Conservation (phyloP, 352 stramenopile genomes). For the Phytophthora vignae region DNA sequence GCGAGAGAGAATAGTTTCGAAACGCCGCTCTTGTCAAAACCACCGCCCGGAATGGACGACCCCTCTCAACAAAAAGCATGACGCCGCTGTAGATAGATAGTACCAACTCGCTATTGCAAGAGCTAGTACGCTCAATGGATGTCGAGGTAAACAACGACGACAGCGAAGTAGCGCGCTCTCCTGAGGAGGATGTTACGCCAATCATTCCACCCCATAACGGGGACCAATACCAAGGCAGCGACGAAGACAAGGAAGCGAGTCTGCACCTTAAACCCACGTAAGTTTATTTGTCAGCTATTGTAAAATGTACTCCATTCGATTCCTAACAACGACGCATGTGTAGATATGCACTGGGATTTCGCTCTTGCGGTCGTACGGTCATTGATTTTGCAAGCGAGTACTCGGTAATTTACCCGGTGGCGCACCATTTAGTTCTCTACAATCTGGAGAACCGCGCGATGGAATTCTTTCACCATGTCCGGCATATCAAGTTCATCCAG, state of each 20-base stretch:
- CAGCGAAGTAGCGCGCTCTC: slow-evolving; percentile 2
- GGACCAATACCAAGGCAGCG: neutral
- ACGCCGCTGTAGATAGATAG: neutral
- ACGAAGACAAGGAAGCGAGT: slow-evolving; percentile 47
- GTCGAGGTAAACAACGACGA: slow-evolving; percentile 11
- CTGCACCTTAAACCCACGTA: slow-evolving; percentile 53
- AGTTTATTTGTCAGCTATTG: too few species aligned
- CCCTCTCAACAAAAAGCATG: slow-evolving; percentile 21
- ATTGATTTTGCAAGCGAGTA: slow-evolving; percentile 71
- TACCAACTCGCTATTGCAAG: neutral
- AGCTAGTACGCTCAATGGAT: neutral
- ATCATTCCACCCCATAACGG: slow-evolving; percentile 4
- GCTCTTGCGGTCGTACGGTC: slow-evolving; percentile 42
- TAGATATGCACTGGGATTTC: slow-evolving; percentile 64
- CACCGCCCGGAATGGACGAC: slow-evolving; percentile 14
- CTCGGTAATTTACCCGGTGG: slow-evolving; percentile 70
- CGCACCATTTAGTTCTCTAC: slow-evolving; percentile 70
- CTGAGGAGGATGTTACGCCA: slow-evolving; percentile 15
- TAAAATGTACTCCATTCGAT: too few species aligned
- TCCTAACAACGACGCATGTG: too few species aligned
- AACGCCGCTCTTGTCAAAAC: slow-evolving; percentile 29
- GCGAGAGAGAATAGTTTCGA: slow-evolving; percentile 37
- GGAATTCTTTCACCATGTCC: slow-evolving; percentile 79
- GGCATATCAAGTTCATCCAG: slow-evolving; percentile 58
- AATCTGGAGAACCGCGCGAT: slow-evolving; percentile 66